Evolutionary conservation across 148 eudicot species (phyloP).

Genomic region (Vaccinium macrocarpon): DNA sequence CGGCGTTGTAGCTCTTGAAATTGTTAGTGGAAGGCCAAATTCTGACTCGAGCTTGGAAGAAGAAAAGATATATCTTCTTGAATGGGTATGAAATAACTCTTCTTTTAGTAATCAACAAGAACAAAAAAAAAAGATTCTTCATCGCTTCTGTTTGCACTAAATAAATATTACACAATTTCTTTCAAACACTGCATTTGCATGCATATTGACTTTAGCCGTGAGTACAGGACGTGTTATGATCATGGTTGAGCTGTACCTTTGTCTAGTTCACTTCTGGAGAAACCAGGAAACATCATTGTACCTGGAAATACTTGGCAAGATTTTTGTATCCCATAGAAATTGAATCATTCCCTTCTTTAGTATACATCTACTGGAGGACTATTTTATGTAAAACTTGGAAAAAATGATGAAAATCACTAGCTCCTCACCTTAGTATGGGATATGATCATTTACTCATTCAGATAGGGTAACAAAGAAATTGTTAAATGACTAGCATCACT

Average conservation of each 20-base stretch:
- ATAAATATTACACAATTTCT: not conserved
- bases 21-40: conserved; percentile 80
- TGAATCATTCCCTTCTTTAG: not conserved
- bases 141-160: not conserved
- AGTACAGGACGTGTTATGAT: not conserved
- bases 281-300: not conserved
- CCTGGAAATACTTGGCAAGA: not conserved
- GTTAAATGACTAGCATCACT: too few relatives aligned
- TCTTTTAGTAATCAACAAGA: conserved; percentile 2
- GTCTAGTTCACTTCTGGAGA: not conserved
- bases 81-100: conserved; percentile 55
- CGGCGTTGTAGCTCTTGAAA: conserved; percentile 81
- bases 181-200: not conserved
- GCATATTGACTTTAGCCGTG: not conserved
- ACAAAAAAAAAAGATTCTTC: not conserved
- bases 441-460: too few relatives aligned
- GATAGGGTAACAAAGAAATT: too few relatives aligned
- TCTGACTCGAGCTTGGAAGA: conserved; percentile 48
- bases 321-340: not conserved
- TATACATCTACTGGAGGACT: not conserved
- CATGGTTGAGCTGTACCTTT: not conserved
- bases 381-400: not conserved
- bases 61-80: conserved; percentile 74
- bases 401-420: too few relatives aligned
- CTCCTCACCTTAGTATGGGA: too few relatives aligned